Conservation (phyloP, 805 yeast genomes). For the Lachancea kluyveri region DNA sequence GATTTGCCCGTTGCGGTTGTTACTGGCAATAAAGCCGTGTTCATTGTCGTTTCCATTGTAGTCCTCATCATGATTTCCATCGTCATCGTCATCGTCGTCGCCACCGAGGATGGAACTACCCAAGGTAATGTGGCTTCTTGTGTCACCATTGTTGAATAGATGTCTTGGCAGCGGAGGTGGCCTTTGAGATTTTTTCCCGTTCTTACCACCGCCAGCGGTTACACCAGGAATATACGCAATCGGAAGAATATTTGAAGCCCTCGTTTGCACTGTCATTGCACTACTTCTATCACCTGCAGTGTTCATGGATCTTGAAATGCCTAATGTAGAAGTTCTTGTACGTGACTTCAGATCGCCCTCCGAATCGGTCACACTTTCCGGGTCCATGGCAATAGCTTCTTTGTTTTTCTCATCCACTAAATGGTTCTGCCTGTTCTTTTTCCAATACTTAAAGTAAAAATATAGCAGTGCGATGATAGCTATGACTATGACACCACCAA, state of each 20-base stretch:
- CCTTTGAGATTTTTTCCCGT: constrained; percentile 15
- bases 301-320: constrained; percentile 7
- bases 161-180: constrained; percentile 8
- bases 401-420: constrained; percentile 10
- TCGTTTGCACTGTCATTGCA: constrained; percentile 64
- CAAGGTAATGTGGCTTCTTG: constrained; percentile 32
- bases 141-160: constrained; percentile 23
- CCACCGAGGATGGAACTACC: constrained; percentile 41
- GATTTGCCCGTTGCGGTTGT: no score
- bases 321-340: no score
- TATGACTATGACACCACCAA: constrained; percentile 36
- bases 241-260: constrained; percentile 84
- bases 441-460: constrained; percentile 39
- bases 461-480: constrained; percentile 30
- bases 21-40: no score
- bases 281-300: constrained; percentile 26
- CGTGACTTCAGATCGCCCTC: no score
- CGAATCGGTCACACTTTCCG: background rate
- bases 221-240: constrained; percentile 95
- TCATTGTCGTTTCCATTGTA: no score
- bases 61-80: constrained; percentile 1
- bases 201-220: constrained; percentile 54
- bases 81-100: constrained; percentile 24
- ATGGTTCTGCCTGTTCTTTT: constrained; percentile 24
- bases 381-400: constrained; percentile 1